These are phyloP conservation scores for Phytopythium oedochilum DNA, from an alignment of 352 stramenopile genomes.

Conservation along the genomic window DNA sequence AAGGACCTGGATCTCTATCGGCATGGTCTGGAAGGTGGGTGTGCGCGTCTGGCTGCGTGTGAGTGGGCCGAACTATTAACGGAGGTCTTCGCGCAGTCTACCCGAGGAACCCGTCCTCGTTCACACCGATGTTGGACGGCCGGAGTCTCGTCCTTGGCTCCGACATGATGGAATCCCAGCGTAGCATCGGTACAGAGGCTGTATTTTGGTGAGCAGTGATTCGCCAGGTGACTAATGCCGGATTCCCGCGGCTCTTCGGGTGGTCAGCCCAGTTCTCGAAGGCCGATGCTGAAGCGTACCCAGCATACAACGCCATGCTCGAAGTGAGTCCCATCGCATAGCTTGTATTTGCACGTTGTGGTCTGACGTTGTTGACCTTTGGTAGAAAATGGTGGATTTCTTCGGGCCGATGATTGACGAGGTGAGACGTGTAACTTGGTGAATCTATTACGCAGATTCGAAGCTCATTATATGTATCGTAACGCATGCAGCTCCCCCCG, in stretches of 20 bases:
- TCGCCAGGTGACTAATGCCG: not conserved
- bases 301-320: conserved; percentile 79
- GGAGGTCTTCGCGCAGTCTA: conserved; percentile 35
- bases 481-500: conserved; percentile 39
- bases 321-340: conserved; percentile 23
- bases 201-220: not conserved
- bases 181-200: conserved; percentile 51
- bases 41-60: too few relatives aligned
- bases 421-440: conserved; percentile 30
- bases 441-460: not conserved
- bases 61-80: too few relatives aligned
- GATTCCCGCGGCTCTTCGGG: too few relatives aligned
- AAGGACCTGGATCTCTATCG: conserved; percentile 77
- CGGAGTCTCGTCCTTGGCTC: conserved; percentile 75
- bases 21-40: conserved; percentile 66
- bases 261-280: conserved; percentile 75
- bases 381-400: conserved; percentile 72
- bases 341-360: not conserved
- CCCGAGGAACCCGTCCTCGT: conserved; percentile 80
- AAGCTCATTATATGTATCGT: not conserved
- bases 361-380: not conserved
- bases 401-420: conserved; percentile 82
- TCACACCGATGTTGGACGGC: conserved; percentile 79
- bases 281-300: conserved; percentile 73
- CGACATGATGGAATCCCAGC: conserved; percentile 71